phyloP scores from a whole-genome alignment of 495 filamentous ascomycete genomes.

The Podospora conica region DNA sequence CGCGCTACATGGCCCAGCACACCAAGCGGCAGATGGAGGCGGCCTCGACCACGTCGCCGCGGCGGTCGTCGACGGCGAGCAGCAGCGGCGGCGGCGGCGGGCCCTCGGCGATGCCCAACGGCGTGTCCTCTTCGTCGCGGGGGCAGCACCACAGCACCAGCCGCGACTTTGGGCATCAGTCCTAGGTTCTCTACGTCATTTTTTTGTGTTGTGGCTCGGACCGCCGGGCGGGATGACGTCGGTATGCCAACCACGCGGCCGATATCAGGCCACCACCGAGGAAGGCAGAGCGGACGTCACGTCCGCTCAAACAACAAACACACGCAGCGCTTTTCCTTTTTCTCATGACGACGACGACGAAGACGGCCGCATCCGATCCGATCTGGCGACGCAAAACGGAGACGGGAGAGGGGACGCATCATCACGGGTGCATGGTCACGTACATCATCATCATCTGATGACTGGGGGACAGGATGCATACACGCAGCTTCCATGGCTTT shows the following conservation, averaged over 20 bases:
- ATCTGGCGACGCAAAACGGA: background rate
- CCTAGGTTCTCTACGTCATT: background rate
- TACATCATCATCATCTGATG: too few relatives aligned
- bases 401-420: too few relatives aligned
- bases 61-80: slow-evolving; percentile 12
- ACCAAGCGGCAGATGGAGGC: slow-evolving; percentile 49
- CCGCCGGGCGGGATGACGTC: background rate
- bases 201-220: too few relatives aligned
- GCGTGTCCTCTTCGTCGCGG: slow-evolving; percentile 18
- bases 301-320: too few relatives aligned
- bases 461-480: background rate
- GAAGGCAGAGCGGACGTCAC: too few relatives aligned
- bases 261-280: too few relatives aligned
- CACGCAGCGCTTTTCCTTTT: background rate
- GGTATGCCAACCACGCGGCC: too few relatives aligned
- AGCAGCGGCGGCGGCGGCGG: slow-evolving; percentile 11
- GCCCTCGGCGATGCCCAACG: slow-evolving; percentile 31
- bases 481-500: background rate
- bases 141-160: slow-evolving; percentile 5
- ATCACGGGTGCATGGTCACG: too few relatives aligned
- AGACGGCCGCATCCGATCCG: background rate
- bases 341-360: background rate
- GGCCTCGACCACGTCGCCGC: slow-evolving; percentile 23
- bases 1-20: slow-evolving; percentile 45
- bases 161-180: slow-evolving; percentile 17